phyloP scores from a whole-genome alignment of 495 filamentous ascomycete genomes.

The Lichenothelia convexa region DNA sequence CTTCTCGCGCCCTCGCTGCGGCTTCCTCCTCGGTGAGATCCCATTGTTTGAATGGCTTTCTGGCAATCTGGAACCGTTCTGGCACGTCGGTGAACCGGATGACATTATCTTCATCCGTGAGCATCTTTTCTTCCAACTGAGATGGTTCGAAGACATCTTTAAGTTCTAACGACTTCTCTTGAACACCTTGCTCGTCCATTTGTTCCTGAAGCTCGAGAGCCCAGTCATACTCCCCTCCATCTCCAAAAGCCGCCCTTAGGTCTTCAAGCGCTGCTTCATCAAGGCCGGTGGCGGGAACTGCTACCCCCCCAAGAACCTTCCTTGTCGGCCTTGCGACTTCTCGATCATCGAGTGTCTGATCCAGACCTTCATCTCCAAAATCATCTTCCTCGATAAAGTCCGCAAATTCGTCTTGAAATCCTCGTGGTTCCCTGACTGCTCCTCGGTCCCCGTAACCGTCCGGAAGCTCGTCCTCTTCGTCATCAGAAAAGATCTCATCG shows the following conservation, averaged over 20 bases:
- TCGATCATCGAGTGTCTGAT: conserved; percentile 62
- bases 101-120: conserved; percentile 85
- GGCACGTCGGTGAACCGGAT: conserved; percentile 78
- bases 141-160: conserved; percentile 97
- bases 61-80: conserved; percentile 81
- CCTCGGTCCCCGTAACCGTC: conserved; percentile 14
- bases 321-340: conserved; percentile 60
- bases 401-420: conserved; percentile 69
- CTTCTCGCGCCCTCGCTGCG: conserved; percentile 44
- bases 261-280: conserved; percentile 85
- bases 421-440: conserved; percentile 31
- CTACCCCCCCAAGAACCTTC: conserved; percentile 42
- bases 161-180: conserved; percentile 58
- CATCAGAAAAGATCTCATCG: conserved; percentile 85
- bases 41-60: conserved; percentile 67
- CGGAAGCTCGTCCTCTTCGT: conserved; percentile 52
- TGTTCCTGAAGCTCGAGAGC: conserved; percentile 64
- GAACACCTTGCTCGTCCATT: conserved; percentile 52
- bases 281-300: conserved; percentile 50
- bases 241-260: conserved; percentile 88
- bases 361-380: conserved; percentile 68
- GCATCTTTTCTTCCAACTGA: conserved; percentile 75
- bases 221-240: conserved; percentile 88
- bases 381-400: conserved; percentile 97
- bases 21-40: conserved; percentile 53